Evolutionary conservation across 1,284 basidiomycete species (phyloP).

Genomic region (Microstroma glucosiphilum): DNA sequence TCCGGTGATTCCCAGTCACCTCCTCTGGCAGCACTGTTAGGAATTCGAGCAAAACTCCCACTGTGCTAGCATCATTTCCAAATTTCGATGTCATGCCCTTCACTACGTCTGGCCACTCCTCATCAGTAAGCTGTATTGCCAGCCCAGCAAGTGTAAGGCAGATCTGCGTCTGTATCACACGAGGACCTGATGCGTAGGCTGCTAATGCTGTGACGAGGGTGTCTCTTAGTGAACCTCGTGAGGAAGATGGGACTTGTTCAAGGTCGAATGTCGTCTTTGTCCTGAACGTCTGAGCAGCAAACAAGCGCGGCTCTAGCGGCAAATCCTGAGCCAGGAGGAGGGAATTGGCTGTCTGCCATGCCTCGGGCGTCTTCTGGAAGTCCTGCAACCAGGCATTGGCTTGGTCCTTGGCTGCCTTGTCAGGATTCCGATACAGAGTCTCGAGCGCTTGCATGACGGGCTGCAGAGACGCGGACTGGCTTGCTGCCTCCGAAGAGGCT

Average conservation of each 20-base stretch:
- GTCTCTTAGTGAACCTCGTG: slow-evolving; percentile 74
- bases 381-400: slow-evolving; percentile 52
- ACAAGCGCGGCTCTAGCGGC: slow-evolving; percentile 75
- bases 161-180: slow-evolving; percentile 80
- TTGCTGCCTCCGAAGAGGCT: background rate
- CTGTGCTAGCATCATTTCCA: slow-evolving; percentile 74
- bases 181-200: slow-evolving; percentile 64
- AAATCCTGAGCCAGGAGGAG: slow-evolving; percentile 75
- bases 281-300: slow-evolving; percentile 93
- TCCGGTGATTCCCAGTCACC: slow-evolving; percentile 72
- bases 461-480: slow-evolving; percentile 20
- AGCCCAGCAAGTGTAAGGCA: slow-evolving; percentile 83
- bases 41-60: slow-evolving; percentile 80
- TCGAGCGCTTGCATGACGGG: slow-evolving; percentile 55
- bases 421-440: slow-evolving; percentile 61
- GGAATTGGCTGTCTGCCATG: slow-evolving; percentile 90
- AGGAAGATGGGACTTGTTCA: slow-evolving; percentile 69
- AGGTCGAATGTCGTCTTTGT: slow-evolving; percentile 95
- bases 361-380: slow-evolving; percentile 61
- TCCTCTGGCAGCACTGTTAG: slow-evolving; percentile 89
- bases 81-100: slow-evolving; percentile 76
- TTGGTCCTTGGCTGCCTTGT: slow-evolving; percentile 71
- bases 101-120: slow-evolving; percentile 67
- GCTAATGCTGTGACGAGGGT: slow-evolving; percentile 74
- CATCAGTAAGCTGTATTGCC: slow-evolving; percentile 74